A percentile compares a stretch with the other conserved stretches of the same genome.
These are phyloP conservation scores for Dendrobium huoshanense DNA, from an alignment of 106 monocot species.

Conservation along the genomic window DNA sequence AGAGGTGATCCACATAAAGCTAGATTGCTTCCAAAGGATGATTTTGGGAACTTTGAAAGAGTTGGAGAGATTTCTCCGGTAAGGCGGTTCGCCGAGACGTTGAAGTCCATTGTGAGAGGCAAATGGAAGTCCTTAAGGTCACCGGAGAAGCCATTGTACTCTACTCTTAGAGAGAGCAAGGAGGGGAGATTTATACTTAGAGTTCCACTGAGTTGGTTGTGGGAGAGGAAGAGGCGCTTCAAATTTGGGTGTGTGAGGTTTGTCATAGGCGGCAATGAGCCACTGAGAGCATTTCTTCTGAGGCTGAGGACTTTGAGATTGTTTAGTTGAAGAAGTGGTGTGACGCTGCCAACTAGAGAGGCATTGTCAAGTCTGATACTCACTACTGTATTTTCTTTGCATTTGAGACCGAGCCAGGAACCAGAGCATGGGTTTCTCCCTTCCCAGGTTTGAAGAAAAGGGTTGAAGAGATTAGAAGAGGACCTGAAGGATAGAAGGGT, in stretches of 20 bases:
- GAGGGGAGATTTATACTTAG: constrained; percentile 24
- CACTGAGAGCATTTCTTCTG: constrained; percentile 27
- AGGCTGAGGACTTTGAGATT: constrained; percentile 25
- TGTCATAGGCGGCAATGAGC: constrained; percentile 6
- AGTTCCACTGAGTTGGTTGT: constrained; percentile 24
- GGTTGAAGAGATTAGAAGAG: constrained; percentile 11
- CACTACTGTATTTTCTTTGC: constrained; percentile 17
- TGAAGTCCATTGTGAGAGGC: constrained; percentile 10
- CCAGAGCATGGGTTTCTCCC: constrained; percentile 42
- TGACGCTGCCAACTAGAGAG: constrained; percentile 14
- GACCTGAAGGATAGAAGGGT: constrained; percentile 37
- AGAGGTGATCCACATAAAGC: too few relatives aligned
- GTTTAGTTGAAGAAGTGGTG: constrained; percentile 19
- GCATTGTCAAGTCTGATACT: constrained; percentile 23
- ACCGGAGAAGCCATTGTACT: constrained; percentile 35
- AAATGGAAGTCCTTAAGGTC: constrained; percentile 13
- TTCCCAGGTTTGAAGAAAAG: constrained; percentile 17
- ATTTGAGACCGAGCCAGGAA: constrained; percentile 28
- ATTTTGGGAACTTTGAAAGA: too few relatives aligned
- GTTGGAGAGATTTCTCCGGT: constrained; percentile 9
- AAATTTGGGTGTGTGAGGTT: constrained; percentile 18
- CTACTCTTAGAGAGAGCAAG: constrained; percentile 19
- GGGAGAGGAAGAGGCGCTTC: constrained; percentile 28
- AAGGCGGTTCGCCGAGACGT: constrained; percentile 22
- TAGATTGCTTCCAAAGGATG: too few relatives aligned